Evolutionary conservation across 192 early-diverging fungal genomes (phyloP), one percentile per base, ranked within the genome.

Genomic region (Umbelopsis ramanniana): DNA sequence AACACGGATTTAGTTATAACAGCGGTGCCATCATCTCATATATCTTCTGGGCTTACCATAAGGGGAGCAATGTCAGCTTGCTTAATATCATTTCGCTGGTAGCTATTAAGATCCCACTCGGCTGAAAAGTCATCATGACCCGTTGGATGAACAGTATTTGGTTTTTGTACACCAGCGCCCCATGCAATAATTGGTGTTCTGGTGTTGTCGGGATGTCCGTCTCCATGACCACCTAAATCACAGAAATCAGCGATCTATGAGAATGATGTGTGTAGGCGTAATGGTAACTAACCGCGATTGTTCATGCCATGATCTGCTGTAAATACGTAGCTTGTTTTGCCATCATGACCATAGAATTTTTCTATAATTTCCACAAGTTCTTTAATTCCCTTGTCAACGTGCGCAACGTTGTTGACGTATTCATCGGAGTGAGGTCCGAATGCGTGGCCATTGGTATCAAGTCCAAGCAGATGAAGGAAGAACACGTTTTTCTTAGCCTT

Each of bases 231-330:
- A 68, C 95, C 90, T 89, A 67, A 7, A 43, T 52, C 9, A 52
- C 6, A 22, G 3, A 52, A 8, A 2, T 21, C 53, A 52, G 19
- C n/a, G 21, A 22, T 33, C 33, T 7, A 40, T 10, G 21, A 4
- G 15, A 6, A 45, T 33, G 33, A 11, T 10, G 17, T 17, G 11
- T 12, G 29, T 14, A 19, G 9, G 3, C 23, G 26, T 33, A n/a
- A 21, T 50, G n/a, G 5, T 40, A 29, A 46, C 66, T 66, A 76
- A 85, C 91, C 96, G 69, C 91, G 86, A 74, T 96, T 93, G 76
- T 90, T 92, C 97, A 98, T 98, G 38, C 97, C 97, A 76, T 98
- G 97, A 80, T 98, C 97, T 1, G 95, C 88, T 11, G 96, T 95
- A 70, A 98, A 95, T n/a, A 98, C 84, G 71, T 89, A 97, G 2